Conservation (phyloP, 2,329 filamentous ascomycete genomes). For the Rhinocladiella mackenziei region DNA sequence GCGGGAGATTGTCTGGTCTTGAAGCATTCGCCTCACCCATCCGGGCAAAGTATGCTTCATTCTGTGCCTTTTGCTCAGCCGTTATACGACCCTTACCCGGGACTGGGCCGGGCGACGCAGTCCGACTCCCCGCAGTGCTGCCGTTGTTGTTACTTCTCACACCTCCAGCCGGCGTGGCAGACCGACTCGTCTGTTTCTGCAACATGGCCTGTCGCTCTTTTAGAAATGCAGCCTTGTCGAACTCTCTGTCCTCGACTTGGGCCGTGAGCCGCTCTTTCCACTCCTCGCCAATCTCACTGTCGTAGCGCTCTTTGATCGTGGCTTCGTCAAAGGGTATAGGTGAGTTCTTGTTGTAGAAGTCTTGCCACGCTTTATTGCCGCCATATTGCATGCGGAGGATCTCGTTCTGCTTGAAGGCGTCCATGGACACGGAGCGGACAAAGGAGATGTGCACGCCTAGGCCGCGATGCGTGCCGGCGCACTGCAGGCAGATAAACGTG, state of each 20-base stretch:
- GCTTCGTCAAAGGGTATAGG: conserved; percentile 77
- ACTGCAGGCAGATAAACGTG: conserved; percentile 96
- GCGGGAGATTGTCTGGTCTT: conserved; percentile 69
- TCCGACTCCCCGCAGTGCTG: conserved; percentile 20
- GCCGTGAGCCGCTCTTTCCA: conserved; percentile 86
- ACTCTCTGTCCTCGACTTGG: conserved; percentile 84
- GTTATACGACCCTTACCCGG: conserved; percentile 20
- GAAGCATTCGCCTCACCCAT: conserved; percentile 79
- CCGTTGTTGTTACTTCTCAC: conserved; percentile 29
- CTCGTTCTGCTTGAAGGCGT: conserved; percentile 90
- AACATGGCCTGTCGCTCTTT: conserved; percentile 36
- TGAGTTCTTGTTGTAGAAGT: conserved; percentile 75
- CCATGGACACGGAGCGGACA: conserved; percentile 96
- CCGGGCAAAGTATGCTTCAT: conserved; percentile 86
- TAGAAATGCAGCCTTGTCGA: conserved; percentile 67
- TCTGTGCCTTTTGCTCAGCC: conserved; percentile 58
- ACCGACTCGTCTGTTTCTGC: conserved; percentile 36
- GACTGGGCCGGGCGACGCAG: conserved; percentile 33
- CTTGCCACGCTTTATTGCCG: conserved; percentile 81
- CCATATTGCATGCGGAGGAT: conserved; percentile 91
- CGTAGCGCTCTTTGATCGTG: conserved; percentile 85
- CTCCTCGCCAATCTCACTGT: conserved; percentile 85
- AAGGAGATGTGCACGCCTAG: conserved; percentile 98
- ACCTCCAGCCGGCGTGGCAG: conserved; percentile 38
- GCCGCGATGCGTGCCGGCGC: conserved; percentile 89